Evolutionary conservation across 805 yeast species (phyloP), one percentile per base, ranked within the genome.

Genomic region (Kodamaea laetipori): DNA sequence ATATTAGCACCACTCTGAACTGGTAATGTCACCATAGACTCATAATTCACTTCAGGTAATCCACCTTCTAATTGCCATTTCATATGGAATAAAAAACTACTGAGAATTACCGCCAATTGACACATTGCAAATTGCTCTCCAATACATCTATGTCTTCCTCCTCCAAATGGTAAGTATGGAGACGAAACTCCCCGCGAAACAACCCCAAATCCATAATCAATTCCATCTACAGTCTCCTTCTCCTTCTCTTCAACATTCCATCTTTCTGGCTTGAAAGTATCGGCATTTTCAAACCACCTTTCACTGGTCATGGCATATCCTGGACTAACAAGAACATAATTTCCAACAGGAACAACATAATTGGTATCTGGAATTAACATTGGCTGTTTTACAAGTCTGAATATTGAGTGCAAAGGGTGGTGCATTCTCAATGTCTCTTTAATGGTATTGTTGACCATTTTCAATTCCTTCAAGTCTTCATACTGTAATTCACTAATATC

Each of bases 121-220:
- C 84, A 81, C 64, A 82, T 86, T 18, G 99, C 99, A 70, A 94
- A 92, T 64, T 92, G 98, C 69, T 92, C 99, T 63, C 99, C 99
- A 59, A 92, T 90, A 71, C 99, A 92, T 72, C 99, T 85, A 67
- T 92, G 99, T 77, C 99, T 86, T 53, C 99, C 99, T 64, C 98
- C 99, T 55, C 99, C 98, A 61, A 92, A 92, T 41, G 99, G 99
- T 63, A 92, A 79, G 69, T 89, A 92, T 44, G 98, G 96, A 36
- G 96, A 87, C 18, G 87, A 74, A 38, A 92, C 97, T 68, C 98
- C 98, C 70, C 92, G 94, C 33, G 96, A 82, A 49, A 92, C 88
- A 47, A 86, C 84, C 61, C 97, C 97, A 57, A 90, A 90, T 9
- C 98, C 98, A 62, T 90, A 90, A 66, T 92, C 97, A 33, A 90